Base-by-base conservation (phyloP, 163 green algal species). In the Scenedesmus sp. region DNA sequence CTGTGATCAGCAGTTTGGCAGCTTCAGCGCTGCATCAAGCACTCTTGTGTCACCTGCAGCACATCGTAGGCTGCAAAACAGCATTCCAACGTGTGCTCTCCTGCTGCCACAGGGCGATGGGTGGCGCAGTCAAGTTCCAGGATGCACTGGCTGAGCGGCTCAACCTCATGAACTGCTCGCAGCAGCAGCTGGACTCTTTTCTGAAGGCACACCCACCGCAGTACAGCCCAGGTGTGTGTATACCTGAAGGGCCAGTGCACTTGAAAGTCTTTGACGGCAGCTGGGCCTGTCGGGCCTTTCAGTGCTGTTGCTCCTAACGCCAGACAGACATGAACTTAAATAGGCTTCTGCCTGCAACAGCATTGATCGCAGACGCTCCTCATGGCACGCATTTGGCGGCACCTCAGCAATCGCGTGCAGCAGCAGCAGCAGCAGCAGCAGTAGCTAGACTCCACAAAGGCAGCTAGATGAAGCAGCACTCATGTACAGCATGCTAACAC, bases 91-190 rank as follows among this genome's bases (percentile, higher is more conserved):
- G 23, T 4, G 6, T 79, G 5, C 3, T 12, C 4, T 79, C 4
- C 23, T 56, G 64, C 64, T 57, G 66, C 46, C 46, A 4, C 95
- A 97, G 97, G 94, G 98, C 98, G 34, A 99, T 99, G 98, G 96
- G 96, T 7, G 98, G 98, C 20, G 94, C 86, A 1, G 96, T 99
- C 54, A 92, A 94, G 54, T 99, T 99, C 92, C 94, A 99, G 94
- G 97, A 99, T 46, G 98, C 98, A 0, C 95, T 99, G 13, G 94
- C 93, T 6, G 91, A 92, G 20, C 96, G 98, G 0, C 94, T 99
- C 60, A 93, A 94, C n/a, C 90, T 99, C 26, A 99, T 99, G 96
- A 87, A 97, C 4, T 94, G 95, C 0, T 97, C 96, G 9, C 55
- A 84, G 34, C 64, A 92, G 15, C 86, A 95, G 52, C 83, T 99